Evolutionary conservation across 2,329 filamentous ascomycete species (phyloP).

Genomic region (Chalara sp.): DNA sequence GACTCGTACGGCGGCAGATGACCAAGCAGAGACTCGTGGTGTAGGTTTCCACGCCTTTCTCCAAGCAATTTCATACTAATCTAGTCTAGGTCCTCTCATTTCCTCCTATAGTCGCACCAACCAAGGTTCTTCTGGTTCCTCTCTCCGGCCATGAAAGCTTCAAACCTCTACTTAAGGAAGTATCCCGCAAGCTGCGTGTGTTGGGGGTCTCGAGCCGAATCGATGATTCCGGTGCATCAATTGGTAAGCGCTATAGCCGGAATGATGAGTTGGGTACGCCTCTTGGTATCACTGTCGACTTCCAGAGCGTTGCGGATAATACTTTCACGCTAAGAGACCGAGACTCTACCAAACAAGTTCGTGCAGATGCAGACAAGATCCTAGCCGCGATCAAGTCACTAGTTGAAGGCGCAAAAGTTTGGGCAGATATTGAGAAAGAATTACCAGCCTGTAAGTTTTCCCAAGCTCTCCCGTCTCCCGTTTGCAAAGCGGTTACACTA

Average conservation of each 20-base stretch:
- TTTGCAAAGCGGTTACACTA: too few species aligned
- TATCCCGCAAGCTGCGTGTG: conserved; percentile 71
- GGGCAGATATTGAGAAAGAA: conserved; percentile 65
- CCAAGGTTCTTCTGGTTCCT: conserved; percentile 88
- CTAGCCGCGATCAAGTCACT: conserved; percentile 57
- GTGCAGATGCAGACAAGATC: conserved; percentile 74
- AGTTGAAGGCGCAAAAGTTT: conserved; percentile 45
- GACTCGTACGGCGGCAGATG: conserved; percentile 64
- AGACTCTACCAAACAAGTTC: conserved; percentile 86
- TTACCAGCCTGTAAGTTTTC: conserved; percentile 47
- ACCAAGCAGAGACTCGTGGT: conserved; percentile 72
- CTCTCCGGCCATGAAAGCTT: conserved; percentile 78
- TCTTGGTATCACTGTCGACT: conserved; percentile 89
- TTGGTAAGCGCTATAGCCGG: conserved; percentile 89
- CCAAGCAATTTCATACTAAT: conserved; percentile 4
- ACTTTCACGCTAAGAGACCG: conserved; percentile 84
- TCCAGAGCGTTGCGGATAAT: conserved; percentile 85
- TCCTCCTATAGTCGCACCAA: conserved; percentile 76
- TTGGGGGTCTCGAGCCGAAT: conserved; percentile 76
- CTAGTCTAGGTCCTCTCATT: conserved; percentile 60
- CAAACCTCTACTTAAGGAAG: conserved; percentile 63
- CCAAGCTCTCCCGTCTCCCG: too few species aligned
- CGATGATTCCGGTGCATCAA: conserved; percentile 84
- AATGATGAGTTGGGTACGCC: conserved; percentile 96
- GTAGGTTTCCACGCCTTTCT: conserved; percentile 44